Evolutionary conservation across 2,329 filamentous ascomycete genomes (phyloP).

Genomic region (Hortaea werneckii): DNA sequence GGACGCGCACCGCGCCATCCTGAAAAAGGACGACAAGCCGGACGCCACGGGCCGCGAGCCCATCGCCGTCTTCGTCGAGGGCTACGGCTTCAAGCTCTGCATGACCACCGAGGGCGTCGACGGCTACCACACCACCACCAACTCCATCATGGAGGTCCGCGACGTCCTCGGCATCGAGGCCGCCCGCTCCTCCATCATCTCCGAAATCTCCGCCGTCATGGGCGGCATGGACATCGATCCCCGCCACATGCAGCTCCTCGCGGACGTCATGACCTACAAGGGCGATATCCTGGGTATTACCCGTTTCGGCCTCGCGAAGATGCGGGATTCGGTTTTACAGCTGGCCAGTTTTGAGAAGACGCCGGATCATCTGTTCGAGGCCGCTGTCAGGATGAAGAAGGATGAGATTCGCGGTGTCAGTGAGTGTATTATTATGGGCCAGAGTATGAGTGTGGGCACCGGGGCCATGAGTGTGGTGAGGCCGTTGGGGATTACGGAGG

Average conservation of each 20-base stretch:
- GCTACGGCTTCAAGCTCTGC: slow-evolving; percentile 78
- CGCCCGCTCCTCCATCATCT: slow-evolving; percentile 76
- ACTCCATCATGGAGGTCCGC: slow-evolving; percentile 81
- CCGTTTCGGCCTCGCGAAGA: slow-evolving; percentile 90
- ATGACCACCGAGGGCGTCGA: slow-evolving; percentile 91
- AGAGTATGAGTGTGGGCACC: slow-evolving; percentile 84
- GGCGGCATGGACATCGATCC: slow-evolving; percentile 90
- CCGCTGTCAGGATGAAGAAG: slow-evolving; percentile 81
- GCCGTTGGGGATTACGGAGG: slow-evolving; percentile 55
- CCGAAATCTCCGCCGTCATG: slow-evolving; percentile 86
- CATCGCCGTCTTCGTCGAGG: slow-evolving; percentile 65
- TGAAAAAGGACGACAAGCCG: slow-evolving; percentile 62
- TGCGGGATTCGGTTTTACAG: slow-evolving; percentile 87
- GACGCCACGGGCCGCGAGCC: slow-evolving; percentile 54
- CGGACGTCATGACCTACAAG: slow-evolving; percentile 98
- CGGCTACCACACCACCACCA: slow-evolving; percentile 62
- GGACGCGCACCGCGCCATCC: slow-evolving; percentile 75
- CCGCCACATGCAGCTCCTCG: slow-evolving; percentile 92
- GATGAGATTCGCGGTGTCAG: slow-evolving; percentile 88
- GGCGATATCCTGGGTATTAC: slow-evolving; percentile 95
- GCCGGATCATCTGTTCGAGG: slow-evolving; percentile 92
- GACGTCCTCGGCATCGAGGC: slow-evolving; percentile 92
- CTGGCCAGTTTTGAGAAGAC: slow-evolving; percentile 97
- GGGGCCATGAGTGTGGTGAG: slow-evolving; percentile 86
- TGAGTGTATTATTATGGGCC: slow-evolving; percentile 97